Conservation (phyloP, 2,329 filamentous ascomycete species). For the Fusarium camptoceras region DNA sequence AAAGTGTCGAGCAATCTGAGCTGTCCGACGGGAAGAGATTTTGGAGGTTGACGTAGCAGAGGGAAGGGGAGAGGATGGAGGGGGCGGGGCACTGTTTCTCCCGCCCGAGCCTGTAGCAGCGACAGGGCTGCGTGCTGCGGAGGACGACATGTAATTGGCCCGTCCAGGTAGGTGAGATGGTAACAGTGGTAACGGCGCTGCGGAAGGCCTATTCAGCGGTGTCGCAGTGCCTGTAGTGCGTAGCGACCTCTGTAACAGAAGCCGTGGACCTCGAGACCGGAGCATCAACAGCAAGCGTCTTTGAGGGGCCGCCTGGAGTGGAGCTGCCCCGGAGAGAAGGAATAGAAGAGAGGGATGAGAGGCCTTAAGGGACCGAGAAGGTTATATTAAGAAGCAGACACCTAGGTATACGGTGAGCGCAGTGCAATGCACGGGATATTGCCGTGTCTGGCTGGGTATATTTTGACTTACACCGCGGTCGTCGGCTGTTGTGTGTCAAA, state of each 20-base stretch:
- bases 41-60: slow-evolving; percentile 47
- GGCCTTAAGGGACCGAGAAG: slow-evolving; percentile 3
- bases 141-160: slow-evolving; percentile 44
- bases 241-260: slow-evolving; percentile 41
- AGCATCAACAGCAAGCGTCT: slow-evolving; percentile 38
- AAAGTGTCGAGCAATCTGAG: slow-evolving; percentile 67
- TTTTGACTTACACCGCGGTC: slow-evolving; percentile 38
- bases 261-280: slow-evolving; percentile 29
- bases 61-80: slow-evolving; percentile 50
- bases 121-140: slow-evolving; percentile 42
- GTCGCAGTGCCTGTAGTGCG: slow-evolving; percentile 21
- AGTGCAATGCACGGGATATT: slow-evolving; percentile 17
- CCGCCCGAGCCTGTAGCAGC: slow-evolving; percentile 28
- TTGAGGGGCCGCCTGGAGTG: slow-evolving; percentile 36
- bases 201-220: slow-evolving; percentile 17
- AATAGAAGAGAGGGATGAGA: slow-evolving; percentile 10
- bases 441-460: slow-evolving; percentile 7
- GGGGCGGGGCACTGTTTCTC: slow-evolving; percentile 52
- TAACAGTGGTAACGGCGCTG: slow-evolving; percentile 23
- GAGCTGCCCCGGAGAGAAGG: slow-evolving; percentile 45
- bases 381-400: slow-evolving; percentile 17
- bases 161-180: slow-evolving; percentile 35
- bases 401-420: slow-evolving; percentile 19
- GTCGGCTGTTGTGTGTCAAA: slow-evolving; percentile 39
- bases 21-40: slow-evolving; percentile 63